Percentiles rank a stretch among this genome's conserved stretches.
phyloP scores from a whole-genome alignment of 805 yeast genomes.

The Candida parachauliodes region DNA sequence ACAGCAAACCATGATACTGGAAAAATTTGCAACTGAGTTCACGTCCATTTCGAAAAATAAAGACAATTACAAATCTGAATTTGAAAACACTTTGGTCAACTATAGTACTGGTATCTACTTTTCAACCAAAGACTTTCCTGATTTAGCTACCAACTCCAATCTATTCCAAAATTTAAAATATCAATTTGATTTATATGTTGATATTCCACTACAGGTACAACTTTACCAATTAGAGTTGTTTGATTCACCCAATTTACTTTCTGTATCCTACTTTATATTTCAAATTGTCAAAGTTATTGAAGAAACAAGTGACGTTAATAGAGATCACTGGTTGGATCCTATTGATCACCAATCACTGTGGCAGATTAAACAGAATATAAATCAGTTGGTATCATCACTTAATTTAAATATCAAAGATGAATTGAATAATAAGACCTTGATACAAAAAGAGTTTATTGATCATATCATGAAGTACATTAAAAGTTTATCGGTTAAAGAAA shows the following conservation, averaged over 20 bases:
- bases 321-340: constrained; percentile 26
- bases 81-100: constrained; percentile 17
- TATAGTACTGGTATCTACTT: constrained; percentile 39
- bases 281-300: constrained; percentile 20
- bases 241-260: constrained; percentile 21
- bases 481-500: constrained; percentile 3
- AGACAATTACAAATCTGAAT: constrained; percentile 21
- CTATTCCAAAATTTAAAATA: constrained; percentile 36
- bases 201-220: constrained; percentile 35
- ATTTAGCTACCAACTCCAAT: constrained; percentile 14
- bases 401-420: constrained; percentile 7
- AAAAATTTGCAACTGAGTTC: constrained; percentile 20
- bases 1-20: constrained; percentile 21
- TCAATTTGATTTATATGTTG: constrained; percentile 38
- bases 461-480: constrained; percentile 14
- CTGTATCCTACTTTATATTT: constrained; percentile 31
- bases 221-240: constrained; percentile 12
- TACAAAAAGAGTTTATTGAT: constrained; percentile 21
- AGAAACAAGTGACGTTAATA: constrained; percentile 6
- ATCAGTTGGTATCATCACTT: neutral
- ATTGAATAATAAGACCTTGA: constrained; percentile 16
- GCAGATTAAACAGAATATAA: constrained; percentile 25
- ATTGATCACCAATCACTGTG: constrained; percentile 17
- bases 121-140: constrained; percentile 33
- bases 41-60: constrained; percentile 17